A percentile compares a stretch with the other conserved stretches of the same genome.
Conservation (phyloP, 768 basidiomycete species). For the Rhizopogon salebrosus region DNA sequence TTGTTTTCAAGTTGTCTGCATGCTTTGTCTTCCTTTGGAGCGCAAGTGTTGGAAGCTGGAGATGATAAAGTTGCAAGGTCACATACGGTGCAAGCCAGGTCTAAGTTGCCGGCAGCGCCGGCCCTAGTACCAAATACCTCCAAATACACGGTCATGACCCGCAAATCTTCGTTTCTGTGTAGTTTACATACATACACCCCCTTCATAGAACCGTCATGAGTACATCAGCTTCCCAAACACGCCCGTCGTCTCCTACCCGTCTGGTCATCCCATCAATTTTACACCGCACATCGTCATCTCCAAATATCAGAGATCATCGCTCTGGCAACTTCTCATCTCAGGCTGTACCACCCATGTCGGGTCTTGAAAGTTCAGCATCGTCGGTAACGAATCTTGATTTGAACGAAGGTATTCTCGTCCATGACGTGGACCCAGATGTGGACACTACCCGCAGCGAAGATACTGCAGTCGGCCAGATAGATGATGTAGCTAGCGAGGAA, state of each 20-base stretch:
- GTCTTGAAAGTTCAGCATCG: slow-evolving; percentile 61
- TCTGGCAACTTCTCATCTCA: neutral
- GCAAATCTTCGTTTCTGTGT: too few relatives aligned
- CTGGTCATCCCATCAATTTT: neutral
- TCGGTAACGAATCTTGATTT: slow-evolving; percentile 65
- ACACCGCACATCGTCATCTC: neutral
- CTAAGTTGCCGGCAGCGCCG: too few relatives aligned
- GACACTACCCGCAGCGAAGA: slow-evolving; percentile 53
- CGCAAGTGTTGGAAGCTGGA: too few relatives aligned
- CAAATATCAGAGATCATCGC: neutral
- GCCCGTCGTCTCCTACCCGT: neutral
- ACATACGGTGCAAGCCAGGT: too few relatives aligned
- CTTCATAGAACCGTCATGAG: neutral
- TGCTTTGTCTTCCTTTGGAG: too few relatives aligned
- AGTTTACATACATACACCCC: too few relatives aligned
- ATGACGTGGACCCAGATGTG: slow-evolving; percentile 62
- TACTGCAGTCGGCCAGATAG: slow-evolving; percentile 40
- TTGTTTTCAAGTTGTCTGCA: too few relatives aligned
- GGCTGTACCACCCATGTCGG: slow-evolving; percentile 25
- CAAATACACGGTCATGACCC: too few relatives aligned
- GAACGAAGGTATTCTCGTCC: slow-evolving; percentile 64
- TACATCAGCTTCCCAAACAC: neutral
- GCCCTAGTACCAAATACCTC: too few relatives aligned
- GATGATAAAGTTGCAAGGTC: too few relatives aligned
- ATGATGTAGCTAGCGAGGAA: slow-evolving; percentile 44